Evolutionary conservation across 768 basidiomycete species (phyloP), one percentile per base, ranked within the genome.

Genomic region (Solioccasus polychromus): DNA sequence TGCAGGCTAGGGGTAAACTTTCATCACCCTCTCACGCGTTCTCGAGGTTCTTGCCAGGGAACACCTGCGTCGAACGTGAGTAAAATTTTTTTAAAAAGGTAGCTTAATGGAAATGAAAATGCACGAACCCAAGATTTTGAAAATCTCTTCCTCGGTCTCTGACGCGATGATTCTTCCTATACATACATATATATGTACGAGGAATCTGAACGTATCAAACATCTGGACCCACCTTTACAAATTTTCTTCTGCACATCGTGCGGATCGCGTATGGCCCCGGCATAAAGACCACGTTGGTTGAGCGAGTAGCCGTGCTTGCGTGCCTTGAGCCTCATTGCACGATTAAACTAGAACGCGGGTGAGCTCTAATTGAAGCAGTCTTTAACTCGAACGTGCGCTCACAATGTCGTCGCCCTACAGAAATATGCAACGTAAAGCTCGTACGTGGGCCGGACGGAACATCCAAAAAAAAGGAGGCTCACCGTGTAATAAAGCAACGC

Each of bases 401-500:
- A 92, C 92, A 42, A 95, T 89, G 57, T 94, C 90, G 58, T 95
- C 92, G 3, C 92, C 92, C 83, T 85, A 53, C 23, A 42, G n/a
- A 40, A 24, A 34, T 7, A 17, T 18, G n/a, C 32, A 10, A 34
- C 30, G 30, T 31, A 31, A 9, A 26, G 11, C 26, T 26, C 11
- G 26, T 11, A 11, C 11, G 26, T 26, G 26, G 11, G 26, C 11
- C 11, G 11, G 26, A 26, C 11, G 31, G 18, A 19, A 31, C 32
- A 36, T 25, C 32, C 35, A 38, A 35, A 28, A 45, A 14, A 10
- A 17, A 17, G 17, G 14, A 12, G 11, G 6, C 58, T 15, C 15
- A 85, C 90, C 1, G 93, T 95, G 61, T 92, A 96, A 64, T 96
- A 96, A n/a, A 96, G 67, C 41, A 93, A 65, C 0, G 92, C 92